phyloP scores from a whole-genome alignment of 768 basidiomycete genomes.

The Suillus americanus region DNA sequence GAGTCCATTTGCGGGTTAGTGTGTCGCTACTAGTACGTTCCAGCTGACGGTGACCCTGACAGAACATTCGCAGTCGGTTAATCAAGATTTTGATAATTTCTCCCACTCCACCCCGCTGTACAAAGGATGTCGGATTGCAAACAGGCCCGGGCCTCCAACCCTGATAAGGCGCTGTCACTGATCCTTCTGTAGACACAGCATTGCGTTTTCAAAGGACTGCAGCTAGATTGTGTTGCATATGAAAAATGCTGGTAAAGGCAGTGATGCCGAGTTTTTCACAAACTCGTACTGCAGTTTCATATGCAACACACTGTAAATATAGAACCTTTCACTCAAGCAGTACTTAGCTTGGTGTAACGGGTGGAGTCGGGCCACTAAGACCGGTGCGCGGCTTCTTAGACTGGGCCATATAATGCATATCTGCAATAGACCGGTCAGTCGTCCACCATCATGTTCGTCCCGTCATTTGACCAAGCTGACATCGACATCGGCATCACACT shows the following conservation, averaged over 20 bases:
- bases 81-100: background rate
- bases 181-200: background rate
- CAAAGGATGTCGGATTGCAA: background rate
- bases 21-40: background rate
- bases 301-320: no score
- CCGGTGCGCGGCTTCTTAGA: no score
- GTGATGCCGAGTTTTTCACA: no score
- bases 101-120: no score
- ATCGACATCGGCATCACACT: background rate
- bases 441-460: background rate
- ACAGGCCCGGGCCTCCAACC: background rate
- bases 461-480: background rate
- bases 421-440: constrained; percentile 38
- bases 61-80: background rate
- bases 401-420: background rate
- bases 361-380: background rate
- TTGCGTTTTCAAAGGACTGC: no score
- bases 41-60: background rate
- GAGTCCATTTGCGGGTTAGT: background rate
- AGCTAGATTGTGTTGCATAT: no score
- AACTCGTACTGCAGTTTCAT: background rate
- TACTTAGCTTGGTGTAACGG: background rate
- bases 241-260: no score
- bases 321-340: background rate
- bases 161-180: background rate